A percentile compares a stretch with the other conserved stretches of the same genome.
phyloP scores from a whole-genome alignment of 306 rosid genomes.

The Citrullus mucosospermus region DNA sequence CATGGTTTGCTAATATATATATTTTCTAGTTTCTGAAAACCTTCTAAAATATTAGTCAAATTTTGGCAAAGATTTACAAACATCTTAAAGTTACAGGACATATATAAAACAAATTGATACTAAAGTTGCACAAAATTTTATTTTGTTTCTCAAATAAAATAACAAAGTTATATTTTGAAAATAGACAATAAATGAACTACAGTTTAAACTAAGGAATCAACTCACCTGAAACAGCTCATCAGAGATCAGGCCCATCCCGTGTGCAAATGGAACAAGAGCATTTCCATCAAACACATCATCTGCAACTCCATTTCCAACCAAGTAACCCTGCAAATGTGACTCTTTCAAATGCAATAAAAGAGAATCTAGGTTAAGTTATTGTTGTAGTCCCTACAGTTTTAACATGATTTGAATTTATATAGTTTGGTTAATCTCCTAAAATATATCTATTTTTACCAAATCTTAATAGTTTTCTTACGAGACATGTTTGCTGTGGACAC shows the following conservation, averaged over 20 bases:
- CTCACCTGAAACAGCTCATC: slow-evolving; percentile 72
- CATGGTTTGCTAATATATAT: background rate
- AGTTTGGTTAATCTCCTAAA: background rate
- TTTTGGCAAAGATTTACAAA: background rate
- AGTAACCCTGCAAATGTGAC: slow-evolving; percentile 53
- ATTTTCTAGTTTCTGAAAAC: background rate
- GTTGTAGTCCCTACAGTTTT: background rate
- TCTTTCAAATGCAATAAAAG: background rate
- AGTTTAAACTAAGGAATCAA: slow-evolving; percentile 1
- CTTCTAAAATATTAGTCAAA: background rate
- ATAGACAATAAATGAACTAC: background rate
- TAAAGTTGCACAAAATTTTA: background rate
- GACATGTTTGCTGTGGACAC: background rate
- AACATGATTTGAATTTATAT: background rate
- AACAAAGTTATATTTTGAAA: background rate
- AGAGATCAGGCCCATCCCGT: slow-evolving; percentile 93
- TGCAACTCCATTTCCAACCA: slow-evolving; percentile 91
- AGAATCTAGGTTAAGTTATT: background rate
- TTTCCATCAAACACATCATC: slow-evolving; percentile 74
- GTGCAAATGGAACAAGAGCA: slow-evolving; percentile 85
- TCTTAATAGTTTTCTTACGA: background rate
- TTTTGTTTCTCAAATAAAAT: too few species aligned
- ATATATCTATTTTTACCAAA: background rate
- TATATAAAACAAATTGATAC: background rate
- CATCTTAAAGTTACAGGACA: background rate